Base-by-base conservation (phyloP, 139 green algal genomes). In the Pseudopediastrum boryanum region DNA sequence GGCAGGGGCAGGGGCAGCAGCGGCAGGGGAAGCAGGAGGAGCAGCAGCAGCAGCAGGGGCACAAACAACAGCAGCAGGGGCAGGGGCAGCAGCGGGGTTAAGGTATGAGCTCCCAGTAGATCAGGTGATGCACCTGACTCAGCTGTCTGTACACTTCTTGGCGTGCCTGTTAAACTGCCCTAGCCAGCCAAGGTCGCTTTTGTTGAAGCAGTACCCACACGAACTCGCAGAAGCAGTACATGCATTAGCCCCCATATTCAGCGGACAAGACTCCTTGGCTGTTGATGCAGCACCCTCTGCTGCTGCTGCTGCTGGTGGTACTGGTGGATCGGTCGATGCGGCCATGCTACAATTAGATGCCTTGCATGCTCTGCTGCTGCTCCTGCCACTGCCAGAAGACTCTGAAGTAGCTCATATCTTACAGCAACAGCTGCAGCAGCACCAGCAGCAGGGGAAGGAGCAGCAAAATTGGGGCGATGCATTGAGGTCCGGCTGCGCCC, bases 271-370 rank as follows among this genome's bases (percentile, higher is more conserved):
- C n/a, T n/a, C n/a, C n/a, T n/a, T n/a, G n/a, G n/a, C n/a, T n/a
- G n/a, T n/a, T n/a, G n/a, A n/a, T 44, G 68, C 67, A 54, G 44
- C 44, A 54, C 29, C 67, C 41, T 19, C 19, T 35, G 74, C 56
- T 36, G 58, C 66, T 58, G 72, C 71, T 9, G 35, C 23, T 59
- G 52, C 58, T n/a, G 33, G 16, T 19, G 35, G 7, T 9, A 16
- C 27, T 65, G 61, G 54, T 27, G 54, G 54, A 9, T 9, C 38
- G 25, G 68, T 29, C 44, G 68, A 84, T 38, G 27, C 77, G 1
- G 85, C 83, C 31, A 80, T 79, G 29, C 33, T 89, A 38, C 90
- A 94, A 71, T 80, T 95, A 25, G 85, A 95, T 52, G 81, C 86
- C 2, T 72, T 91, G 68, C 85, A 90, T 12, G 61, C 81, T 25